Percentiles rank a stretch among this genome's conserved stretches.
phyloP scores from a whole-genome alignment of 2,329 filamentous ascomycete species.

The Curvularia sp. region DNA sequence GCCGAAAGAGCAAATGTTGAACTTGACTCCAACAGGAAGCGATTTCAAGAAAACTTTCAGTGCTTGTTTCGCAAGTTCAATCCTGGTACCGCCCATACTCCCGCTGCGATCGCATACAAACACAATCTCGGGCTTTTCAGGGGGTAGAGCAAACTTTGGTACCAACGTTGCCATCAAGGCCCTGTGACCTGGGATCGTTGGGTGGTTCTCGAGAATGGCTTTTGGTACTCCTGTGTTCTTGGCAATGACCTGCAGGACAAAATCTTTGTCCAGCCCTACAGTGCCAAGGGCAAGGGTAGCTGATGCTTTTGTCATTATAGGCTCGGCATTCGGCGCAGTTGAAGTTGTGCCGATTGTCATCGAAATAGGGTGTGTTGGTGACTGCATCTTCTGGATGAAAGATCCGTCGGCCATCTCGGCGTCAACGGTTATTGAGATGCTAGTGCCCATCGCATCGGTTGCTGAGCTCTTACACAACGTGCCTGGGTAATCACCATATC shows the following conservation, averaged over 20 bases:
- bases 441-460: slow-evolving; percentile 32
- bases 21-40: slow-evolving; percentile 67
- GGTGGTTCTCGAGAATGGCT: slow-evolving; percentile 71
- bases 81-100: slow-evolving; percentile 64
- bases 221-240: slow-evolving; percentile 67
- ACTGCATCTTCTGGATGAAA: slow-evolving; percentile 67
- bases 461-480: slow-evolving; percentile 31
- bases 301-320: slow-evolving; percentile 66
- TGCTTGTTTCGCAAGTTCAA: slow-evolving; percentile 61
- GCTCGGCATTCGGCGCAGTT: slow-evolving; percentile 53
- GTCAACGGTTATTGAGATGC: slow-evolving; percentile 65
- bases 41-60: slow-evolving; percentile 71
- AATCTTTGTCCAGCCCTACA: slow-evolving; percentile 67
- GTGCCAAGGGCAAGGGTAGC: slow-evolving; percentile 64
- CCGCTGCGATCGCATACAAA: slow-evolving; percentile 77
- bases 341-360: slow-evolving; percentile 69
- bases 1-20: slow-evolving; percentile 76
- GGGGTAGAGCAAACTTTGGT: slow-evolving; percentile 69
- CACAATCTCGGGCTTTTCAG: slow-evolving; percentile 67
- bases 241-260: slow-evolving; percentile 69
- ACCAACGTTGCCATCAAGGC: slow-evolving; percentile 75
- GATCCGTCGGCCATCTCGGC: slow-evolving; percentile 64
- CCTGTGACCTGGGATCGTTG: slow-evolving; percentile 65
- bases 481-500: slow-evolving; percentile 64
- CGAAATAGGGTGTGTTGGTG: slow-evolving; percentile 71